Conservation (phyloP, 345 rosid species). For the Populus nigra region DNA sequence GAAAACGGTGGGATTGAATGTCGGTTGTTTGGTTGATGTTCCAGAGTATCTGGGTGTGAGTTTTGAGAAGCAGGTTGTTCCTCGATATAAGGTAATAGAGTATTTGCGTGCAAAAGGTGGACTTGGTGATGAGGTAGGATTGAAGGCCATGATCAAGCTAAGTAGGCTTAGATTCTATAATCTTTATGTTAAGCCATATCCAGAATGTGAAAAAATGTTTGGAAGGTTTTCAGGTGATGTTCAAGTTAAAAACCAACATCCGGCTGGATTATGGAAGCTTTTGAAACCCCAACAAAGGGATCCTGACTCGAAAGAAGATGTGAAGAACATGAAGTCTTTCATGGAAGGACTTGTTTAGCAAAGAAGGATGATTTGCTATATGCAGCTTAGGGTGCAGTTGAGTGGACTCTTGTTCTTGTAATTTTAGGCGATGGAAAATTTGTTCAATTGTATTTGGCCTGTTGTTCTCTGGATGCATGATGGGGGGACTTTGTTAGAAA, state of each 20-base stretch:
- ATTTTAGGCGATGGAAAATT: background rate
- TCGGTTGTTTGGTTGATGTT: slow-evolving; percentile 58
- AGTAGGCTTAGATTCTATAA: slow-evolving; percentile 76
- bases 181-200: slow-evolving; percentile 79
- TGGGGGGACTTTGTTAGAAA: background rate
- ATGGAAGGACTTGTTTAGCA: slow-evolving; percentile 49
- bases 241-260: slow-evolving; percentile 38
- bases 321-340: slow-evolving; percentile 54
- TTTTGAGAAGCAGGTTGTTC: slow-evolving; percentile 73
- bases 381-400: background rate
- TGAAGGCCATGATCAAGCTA: slow-evolving; percentile 62
- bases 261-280: slow-evolving; percentile 68
- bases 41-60: slow-evolving; percentile 75
- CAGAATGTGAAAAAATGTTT: slow-evolving; percentile 71
- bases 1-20: slow-evolving; percentile 44
- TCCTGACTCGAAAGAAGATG: slow-evolving; percentile 51
- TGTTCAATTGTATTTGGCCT: background rate
- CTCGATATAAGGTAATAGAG: slow-evolving; percentile 64
- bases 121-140: slow-evolving; percentile 59
- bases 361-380: background rate
- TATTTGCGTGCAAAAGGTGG: slow-evolving; percentile 62
- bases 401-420: background rate
- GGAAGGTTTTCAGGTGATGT: slow-evolving; percentile 49
- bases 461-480: background rate
- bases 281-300: slow-evolving; percentile 46